phyloP scores from a whole-genome alignment of 306 rosid species.

The Styphnolobium japonicum region DNA sequence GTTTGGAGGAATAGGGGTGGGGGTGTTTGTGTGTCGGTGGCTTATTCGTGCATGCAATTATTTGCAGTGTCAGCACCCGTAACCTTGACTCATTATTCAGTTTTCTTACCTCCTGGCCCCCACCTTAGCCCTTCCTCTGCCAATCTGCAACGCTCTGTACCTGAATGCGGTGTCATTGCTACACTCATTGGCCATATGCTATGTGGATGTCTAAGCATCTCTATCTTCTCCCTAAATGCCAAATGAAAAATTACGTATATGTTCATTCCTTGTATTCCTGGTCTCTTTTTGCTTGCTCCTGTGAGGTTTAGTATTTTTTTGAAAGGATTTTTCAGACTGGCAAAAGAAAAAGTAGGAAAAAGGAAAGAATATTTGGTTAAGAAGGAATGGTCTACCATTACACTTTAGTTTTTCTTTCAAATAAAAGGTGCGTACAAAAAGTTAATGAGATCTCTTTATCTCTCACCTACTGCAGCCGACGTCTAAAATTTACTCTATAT shows the following conservation, averaged over 20 bases:
- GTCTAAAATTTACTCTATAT: neutral
- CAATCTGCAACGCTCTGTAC: neutral
- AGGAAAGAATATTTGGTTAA: neutral
- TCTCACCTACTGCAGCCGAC: neutral
- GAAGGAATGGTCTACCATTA: neutral
- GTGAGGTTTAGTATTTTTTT: neutral
- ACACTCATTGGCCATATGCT: constrained; percentile 17
- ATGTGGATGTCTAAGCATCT: constrained; percentile 13
- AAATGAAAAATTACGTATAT: neutral
- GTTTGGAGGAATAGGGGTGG: constrained; percentile 12
- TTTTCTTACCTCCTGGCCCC: constrained; percentile 27
- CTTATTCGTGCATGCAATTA: constrained; percentile 45
- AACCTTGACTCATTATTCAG: constrained; percentile 28
- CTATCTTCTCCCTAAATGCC: constrained; percentile 2
- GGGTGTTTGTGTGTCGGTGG: constrained; percentile 39
- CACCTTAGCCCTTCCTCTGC: neutral
- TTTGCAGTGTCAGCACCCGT: constrained; percentile 33
- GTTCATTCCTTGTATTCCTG: neutral
- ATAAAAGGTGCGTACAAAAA: too few species aligned
- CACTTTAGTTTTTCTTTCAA: neutral
- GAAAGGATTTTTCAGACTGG: neutral
- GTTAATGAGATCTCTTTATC: neutral
- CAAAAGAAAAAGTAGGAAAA: neutral
- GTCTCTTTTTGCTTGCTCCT: neutral
- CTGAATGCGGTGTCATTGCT: constrained; percentile 9